Base-by-base conservation (phyloP, 176 grass and related monocot species). In the Ensete ventricosum region DNA sequence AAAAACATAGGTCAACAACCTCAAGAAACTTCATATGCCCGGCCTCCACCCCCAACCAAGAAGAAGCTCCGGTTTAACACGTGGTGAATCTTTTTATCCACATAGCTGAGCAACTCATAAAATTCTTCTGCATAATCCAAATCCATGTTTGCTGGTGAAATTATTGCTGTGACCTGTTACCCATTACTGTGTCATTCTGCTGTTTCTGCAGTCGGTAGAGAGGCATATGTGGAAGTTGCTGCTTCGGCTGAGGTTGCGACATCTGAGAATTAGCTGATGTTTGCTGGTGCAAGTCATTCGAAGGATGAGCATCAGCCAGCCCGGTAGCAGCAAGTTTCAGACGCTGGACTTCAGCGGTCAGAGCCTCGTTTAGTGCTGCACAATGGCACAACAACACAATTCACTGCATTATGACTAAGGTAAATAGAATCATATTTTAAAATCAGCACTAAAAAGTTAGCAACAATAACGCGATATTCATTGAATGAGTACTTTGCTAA, bases 331-430 rank as follows among this genome's bases (percentile, higher is more conserved):
- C 79, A 64, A 95, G 67, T 64, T 95, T 99, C 81, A 99, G 84
- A 55, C 91, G 89, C 73, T 95, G 96, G 50, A 99, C 91, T 73
- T 99, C 96, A 2, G 73, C 85, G 11, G 84, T 83, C 62, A 99
- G 80, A 9, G 96, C 91, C 83, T 99, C 96, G 67, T 95, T 99
- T 63, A 99, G 57, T 1, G 91, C 96, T 99, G 82, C 54, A 63
- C 13, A 34, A 77, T 67, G 20, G 25, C 10, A 52, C 58, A 70
- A 52, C 27, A 25, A 12, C 43, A 55, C 9, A 9, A 10, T 52
- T 65, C 14, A 71, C 48, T 17, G 64, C 13, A 26, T 43, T 29
- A 24, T 26, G 12, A 67, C 14, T 49, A 23, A 4, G 13, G 9
- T 43, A 43, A 43, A 43, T 43, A 5, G 34, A 43, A 43, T 43